These are phyloP conservation scores for Scheffersomyces stipitis DNA, from an alignment of 805 yeast genomes.

Conservation along the genomic window DNA sequence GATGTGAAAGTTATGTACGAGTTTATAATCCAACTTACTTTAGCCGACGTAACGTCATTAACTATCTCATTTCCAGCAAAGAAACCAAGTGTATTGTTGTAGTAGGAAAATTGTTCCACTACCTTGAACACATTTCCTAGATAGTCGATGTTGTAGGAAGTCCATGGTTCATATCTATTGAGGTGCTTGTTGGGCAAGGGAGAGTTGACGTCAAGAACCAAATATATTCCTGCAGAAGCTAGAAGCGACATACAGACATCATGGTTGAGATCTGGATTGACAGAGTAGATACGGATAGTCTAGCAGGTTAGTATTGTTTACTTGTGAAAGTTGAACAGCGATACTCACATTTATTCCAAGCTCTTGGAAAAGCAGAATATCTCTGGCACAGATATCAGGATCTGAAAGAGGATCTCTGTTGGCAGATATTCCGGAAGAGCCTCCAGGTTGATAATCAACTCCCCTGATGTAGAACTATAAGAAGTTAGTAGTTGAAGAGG, in stretches of 20 bases:
- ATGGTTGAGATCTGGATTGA: slow-evolving; percentile 80
- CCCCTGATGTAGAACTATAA: slow-evolving; percentile 74
- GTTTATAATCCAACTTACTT: slow-evolving; percentile 11
- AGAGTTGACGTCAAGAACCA: slow-evolving; percentile 88
- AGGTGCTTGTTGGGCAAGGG: slow-evolving; percentile 77
- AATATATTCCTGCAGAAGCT: slow-evolving; percentile 90
- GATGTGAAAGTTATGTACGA: background rate
- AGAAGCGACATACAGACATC: slow-evolving; percentile 88
- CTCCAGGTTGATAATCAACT: slow-evolving; percentile 96
- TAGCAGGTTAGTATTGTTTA: slow-evolving; percentile 14
- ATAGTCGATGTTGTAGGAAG: slow-evolving; percentile 70
- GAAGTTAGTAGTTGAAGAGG: slow-evolving; percentile 10
- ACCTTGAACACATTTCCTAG: slow-evolving; percentile 74
- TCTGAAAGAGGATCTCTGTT: slow-evolving; percentile 75
- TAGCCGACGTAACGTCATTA: slow-evolving; percentile 74
- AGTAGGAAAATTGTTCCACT: slow-evolving; percentile 76
- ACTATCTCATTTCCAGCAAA: slow-evolving; percentile 92
- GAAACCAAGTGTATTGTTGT: slow-evolving; percentile 86
- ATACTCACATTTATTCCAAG: slow-evolving; percentile 67
- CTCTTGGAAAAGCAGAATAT: slow-evolving; percentile 74
- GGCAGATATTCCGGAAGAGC: slow-evolving; percentile 70
- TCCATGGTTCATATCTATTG: slow-evolving; percentile 94
- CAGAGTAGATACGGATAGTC: slow-evolving; percentile 84
- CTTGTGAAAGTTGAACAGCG: slow-evolving; percentile 3
- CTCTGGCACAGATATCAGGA: slow-evolving; percentile 72